These are phyloP conservation scores for Solanum sitiens DNA, from an alignment of 257 asterid species.

Conservation along the genomic window DNA sequence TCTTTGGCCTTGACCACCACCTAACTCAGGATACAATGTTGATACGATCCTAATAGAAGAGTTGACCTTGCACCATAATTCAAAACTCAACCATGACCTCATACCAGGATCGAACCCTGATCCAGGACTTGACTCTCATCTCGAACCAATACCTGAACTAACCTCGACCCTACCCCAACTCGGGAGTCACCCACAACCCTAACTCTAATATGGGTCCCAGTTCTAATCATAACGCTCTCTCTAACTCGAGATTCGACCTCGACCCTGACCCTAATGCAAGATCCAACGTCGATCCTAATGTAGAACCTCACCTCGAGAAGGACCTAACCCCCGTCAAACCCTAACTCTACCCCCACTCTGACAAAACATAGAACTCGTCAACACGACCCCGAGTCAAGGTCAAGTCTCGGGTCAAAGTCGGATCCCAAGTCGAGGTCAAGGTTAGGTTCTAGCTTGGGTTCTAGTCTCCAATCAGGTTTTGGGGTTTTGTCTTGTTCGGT, in stretches of 20 bases:
- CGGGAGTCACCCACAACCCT: not conserved
- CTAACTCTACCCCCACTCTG: not conserved
- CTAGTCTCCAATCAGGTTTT: not conserved
- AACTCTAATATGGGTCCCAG: not conserved
- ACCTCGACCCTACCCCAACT: not conserved
- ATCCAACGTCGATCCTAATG: not conserved
- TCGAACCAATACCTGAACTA: not conserved
- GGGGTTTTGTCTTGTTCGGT: not conserved
- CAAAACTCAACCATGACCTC: not conserved
- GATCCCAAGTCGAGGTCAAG: not conserved
- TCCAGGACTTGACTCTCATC: not conserved
- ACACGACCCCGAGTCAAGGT: not conserved
- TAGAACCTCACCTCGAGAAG: not conserved
- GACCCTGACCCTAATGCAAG: not conserved
- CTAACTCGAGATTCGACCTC: not conserved
- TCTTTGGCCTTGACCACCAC: not conserved
- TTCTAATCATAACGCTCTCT: not conserved
- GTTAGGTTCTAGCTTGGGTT: not conserved
- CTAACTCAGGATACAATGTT: not conserved
- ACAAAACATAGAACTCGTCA: not conserved
- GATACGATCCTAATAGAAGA: not conserved
- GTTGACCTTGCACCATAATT: not conserved
- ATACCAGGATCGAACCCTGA: not conserved
- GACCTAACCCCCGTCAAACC: not conserved
- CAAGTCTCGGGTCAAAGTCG: not conserved